phyloP scores from a whole-genome alignment of 148 eudicot genomes.

The Heliamphora exappendiculata region DNA sequence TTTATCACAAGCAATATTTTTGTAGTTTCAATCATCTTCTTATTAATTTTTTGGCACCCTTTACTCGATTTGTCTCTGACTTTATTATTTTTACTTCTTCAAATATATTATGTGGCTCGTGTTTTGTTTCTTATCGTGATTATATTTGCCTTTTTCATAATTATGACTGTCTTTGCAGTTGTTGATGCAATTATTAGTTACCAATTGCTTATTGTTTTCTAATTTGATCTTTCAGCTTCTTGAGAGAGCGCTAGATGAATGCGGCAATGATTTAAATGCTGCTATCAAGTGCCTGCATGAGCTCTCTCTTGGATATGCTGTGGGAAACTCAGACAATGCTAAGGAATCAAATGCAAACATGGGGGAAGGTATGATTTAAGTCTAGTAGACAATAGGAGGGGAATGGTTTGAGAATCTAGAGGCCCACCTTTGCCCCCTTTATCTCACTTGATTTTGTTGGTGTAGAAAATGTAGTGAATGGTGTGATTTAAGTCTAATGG shows the following conservation, averaged over 20 bases:
- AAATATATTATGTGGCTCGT: background rate
- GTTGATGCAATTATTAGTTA: background rate
- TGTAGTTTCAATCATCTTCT: background rate
- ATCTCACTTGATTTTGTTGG: background rate
- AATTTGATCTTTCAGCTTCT: slow-evolving; percentile 36
- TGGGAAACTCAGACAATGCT: slow-evolving; percentile 21
- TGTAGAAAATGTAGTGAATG: slow-evolving; percentile 4
- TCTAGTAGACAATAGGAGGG: background rate
- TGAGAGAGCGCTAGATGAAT: slow-evolving; percentile 60
- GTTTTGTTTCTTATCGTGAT: background rate
- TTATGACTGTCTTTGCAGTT: background rate
- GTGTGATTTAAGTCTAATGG: slow-evolving; percentile 26
- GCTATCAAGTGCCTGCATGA: slow-evolving; percentile 67
- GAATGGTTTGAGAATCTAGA: background rate
- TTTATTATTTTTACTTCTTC: background rate
- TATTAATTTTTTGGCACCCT: background rate
- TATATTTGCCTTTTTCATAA: background rate
- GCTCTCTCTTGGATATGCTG: slow-evolving; percentile 36
- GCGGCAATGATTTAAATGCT: slow-evolving; percentile 59
- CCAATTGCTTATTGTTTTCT: slow-evolving; percentile 5
- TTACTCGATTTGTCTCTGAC: too few relatives aligned
- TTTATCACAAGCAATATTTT: background rate
- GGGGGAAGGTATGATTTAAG: slow-evolving; percentile 39
- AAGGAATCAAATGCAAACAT: slow-evolving; percentile 27
- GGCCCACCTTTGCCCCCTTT: background rate